Evolutionary conservation across 2,329 filamentous ascomycete species (phyloP).

Genomic region (Ceratocystis lukuohia): DNA sequence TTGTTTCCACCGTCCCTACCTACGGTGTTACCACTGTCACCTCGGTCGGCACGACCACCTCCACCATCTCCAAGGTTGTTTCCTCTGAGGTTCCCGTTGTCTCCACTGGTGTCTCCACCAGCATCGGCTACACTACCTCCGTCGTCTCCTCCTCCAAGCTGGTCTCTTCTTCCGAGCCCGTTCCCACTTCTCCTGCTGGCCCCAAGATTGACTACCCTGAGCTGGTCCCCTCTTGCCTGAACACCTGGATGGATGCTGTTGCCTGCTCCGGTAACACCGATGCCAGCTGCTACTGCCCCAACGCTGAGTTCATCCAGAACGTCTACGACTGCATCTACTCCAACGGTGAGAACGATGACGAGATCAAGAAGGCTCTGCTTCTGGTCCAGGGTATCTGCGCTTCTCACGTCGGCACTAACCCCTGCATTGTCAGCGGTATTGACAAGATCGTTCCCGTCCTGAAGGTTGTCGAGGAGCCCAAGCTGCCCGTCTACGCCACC

Average conservation of each 20-base stretch:
- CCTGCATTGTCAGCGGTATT: conserved; percentile 68
- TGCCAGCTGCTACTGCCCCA: conserved; percentile 73
- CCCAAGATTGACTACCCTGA: conserved; percentile 45
- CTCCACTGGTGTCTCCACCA: conserved; percentile 37
- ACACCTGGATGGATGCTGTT: conserved; percentile 69
- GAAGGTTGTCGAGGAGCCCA: conserved; percentile 30
- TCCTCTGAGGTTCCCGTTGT: conserved; percentile 38
- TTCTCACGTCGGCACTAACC: conserved; percentile 58
- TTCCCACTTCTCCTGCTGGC: conserved; percentile 28
- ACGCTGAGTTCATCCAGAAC: conserved; percentile 58
- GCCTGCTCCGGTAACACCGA: conserved; percentile 78
- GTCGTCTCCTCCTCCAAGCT: conserved; percentile 36
- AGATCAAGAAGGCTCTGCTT: conserved; percentile 56
- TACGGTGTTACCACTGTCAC: conserved; percentile 19
- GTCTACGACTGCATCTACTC: conserved; percentile 72
- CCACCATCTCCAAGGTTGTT: conserved; percentile 28
- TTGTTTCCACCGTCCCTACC: conserved; percentile 16
- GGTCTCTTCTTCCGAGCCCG: conserved; percentile 29
- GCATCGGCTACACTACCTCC: conserved; percentile 33
- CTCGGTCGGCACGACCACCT: conserved; percentile 20
- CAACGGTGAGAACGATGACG: conserved; percentile 52
- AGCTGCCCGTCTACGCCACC: conserved; percentile 25
- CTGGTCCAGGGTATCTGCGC: conserved; percentile 92
- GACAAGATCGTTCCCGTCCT: conserved; percentile 50
- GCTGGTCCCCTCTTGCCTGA: conserved; percentile 75